A percentile compares a stretch with the other conserved stretches of the same genome.
Evolutionary conservation across 805 yeast genomes (phyloP).

Genomic region (Candida pseudoglaebosa): DNA sequence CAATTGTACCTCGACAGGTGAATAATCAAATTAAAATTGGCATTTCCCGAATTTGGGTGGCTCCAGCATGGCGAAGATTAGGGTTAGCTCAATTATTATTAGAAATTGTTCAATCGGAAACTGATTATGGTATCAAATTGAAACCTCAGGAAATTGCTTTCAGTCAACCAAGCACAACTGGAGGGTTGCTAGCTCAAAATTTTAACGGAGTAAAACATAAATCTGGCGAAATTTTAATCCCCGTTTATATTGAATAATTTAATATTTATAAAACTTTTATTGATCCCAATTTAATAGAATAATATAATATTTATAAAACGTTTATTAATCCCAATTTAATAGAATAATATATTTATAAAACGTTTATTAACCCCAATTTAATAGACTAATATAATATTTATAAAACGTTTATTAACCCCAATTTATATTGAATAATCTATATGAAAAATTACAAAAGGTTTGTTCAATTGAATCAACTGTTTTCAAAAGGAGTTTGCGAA

Average conservation of each 20-base stretch:
- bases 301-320: constrained; percentile 1
- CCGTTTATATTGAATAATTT: constrained; percentile 49
- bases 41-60: constrained; percentile 43
- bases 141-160: constrained; percentile 50
- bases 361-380: not conserved
- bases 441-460: not conserved
- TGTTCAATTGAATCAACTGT: not conserved
- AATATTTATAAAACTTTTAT: not conserved
- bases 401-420: not conserved
- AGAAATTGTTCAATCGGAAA: constrained; percentile 37
- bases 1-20: constrained; percentile 43
- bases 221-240: constrained; percentile 46
- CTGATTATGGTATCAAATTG: constrained; percentile 48
- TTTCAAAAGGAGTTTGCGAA: constrained; percentile 28
- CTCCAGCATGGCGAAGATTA: constrained; percentile 41
- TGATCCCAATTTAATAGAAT: constrained; percentile 6
- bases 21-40: constrained; percentile 34
- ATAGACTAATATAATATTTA: constrained; percentile 6
- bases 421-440: not conserved
- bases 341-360: constrained; percentile 14
- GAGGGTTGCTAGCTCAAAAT: constrained; percentile 52
- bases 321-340: not conserved
- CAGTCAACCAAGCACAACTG: constrained; percentile 70
- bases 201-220: constrained; percentile 57
- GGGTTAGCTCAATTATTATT: constrained; percentile 50